Base-by-base conservation (phyloP, 139 green algal genomes). In the Spirogloea muscicola region DNA sequence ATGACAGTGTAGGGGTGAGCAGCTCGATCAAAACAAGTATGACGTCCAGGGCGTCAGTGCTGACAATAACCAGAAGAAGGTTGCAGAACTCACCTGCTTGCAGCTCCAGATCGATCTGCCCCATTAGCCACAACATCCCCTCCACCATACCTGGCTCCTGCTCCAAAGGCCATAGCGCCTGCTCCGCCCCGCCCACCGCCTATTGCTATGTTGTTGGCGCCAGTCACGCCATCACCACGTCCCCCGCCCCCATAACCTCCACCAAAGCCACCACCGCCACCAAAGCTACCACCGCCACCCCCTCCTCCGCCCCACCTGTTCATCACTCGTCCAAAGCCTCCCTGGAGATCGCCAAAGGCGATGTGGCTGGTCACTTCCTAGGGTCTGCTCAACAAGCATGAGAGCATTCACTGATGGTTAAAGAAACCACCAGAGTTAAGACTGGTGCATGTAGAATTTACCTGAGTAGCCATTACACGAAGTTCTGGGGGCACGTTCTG, bases 401-500 rank as follows among this genome's bases (percentile, higher is more conserved):
- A 55, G 21, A 55, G 21, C 46, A 21, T 21, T 55, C 46, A 21
- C 46, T 55, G 21, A 21, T 31, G 21, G 46, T 21, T 21, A 21
- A 55, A 21, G 21, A 21, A 21, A 55, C 46, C 46, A 21, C 21
- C 46, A 21, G 46, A 21, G 46, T 55, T 55, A 21, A 21, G 21
- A 21, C 21, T 55, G 21, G 46, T 55, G 21, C 21, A 21, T 55
- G 21, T 21, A 21, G 21, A 55, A 55, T 55, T 55, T 55, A 31
- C 21, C 46, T 6, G 18, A 49, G 43, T n/a, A 18, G 66, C 48
- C 39, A 82, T 78, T 3, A 62, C 31, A 1, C 40, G 25, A 6
- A 83, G 55, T 67, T 62, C 57, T 1, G 68, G 69, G 7, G 77
- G 70, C 34, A 84, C 77, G 18, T 62, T 21, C 62, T 84, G 77